Evolutionary conservation across 805 yeast genomes (phyloP).

Genomic region (Metschnikowia bowlesiae): DNA sequence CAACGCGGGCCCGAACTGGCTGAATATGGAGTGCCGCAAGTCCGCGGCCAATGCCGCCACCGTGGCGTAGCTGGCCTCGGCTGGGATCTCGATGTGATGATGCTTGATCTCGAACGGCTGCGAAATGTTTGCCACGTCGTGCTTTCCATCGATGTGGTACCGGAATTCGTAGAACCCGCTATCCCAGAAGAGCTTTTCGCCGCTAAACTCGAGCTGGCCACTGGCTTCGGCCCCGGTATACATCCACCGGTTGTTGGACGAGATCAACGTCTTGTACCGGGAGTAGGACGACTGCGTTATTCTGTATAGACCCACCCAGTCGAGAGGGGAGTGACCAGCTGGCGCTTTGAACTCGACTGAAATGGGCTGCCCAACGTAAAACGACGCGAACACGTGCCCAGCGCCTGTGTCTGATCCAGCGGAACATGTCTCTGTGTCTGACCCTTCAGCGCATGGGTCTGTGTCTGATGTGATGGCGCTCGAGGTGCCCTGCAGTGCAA

Average conservation of each 20-base stretch:
- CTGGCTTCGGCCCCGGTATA: constrained; percentile 33
- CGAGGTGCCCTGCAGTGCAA: constrained; percentile 7
- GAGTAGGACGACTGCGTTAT: constrained; percentile 56
- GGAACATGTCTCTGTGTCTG: no score
- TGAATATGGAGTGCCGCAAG: constrained; percentile 30
- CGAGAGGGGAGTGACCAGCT: constrained; percentile 42
- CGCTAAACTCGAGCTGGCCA: constrained; percentile 50
- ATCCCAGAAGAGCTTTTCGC: constrained; percentile 53
- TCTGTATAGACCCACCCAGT: constrained; percentile 77
- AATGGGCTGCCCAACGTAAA: constrained; percentile 50
- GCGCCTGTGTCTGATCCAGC: no score
- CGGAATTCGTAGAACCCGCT: constrained; percentile 72
- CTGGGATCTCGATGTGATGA: constrained; percentile 36
- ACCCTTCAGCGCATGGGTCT: no score
- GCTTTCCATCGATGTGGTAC: constrained; percentile 62
- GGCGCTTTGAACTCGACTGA: constrained; percentile 54
- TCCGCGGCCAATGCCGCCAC: constrained; percentile 22
- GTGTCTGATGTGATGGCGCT: neutral
- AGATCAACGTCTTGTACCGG: constrained; percentile 50
- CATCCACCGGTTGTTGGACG: constrained; percentile 66
- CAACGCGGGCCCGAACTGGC: constrained; percentile 23
- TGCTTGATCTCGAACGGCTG: constrained; percentile 59
- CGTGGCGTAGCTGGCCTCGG: constrained; percentile 24
- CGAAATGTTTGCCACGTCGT: constrained; percentile 63
- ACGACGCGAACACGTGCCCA: constrained; percentile 9